Conservation (phyloP, 805 yeast species). For the Candida namnaoensis region DNA sequence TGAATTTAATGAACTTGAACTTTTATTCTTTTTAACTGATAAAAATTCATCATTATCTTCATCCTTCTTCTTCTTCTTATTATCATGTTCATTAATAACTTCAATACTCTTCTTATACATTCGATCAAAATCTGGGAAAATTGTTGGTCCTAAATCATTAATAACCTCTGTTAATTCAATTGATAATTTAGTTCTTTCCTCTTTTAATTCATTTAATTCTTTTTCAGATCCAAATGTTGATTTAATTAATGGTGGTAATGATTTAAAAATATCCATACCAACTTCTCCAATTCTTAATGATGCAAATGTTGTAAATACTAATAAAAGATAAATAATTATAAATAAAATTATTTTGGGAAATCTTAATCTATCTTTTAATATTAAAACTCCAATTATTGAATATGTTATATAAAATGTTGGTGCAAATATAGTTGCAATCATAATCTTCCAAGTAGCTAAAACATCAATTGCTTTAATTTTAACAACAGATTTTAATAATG, state of each 20-base stretch:
- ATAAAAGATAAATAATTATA: constrained; percentile 40
- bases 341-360: constrained; percentile 18
- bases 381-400: constrained; percentile 38
- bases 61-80: neutral
- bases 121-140: constrained; percentile 78
- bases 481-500: constrained; percentile 85
- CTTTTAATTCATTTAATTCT: constrained; percentile 43
- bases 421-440: constrained; percentile 76
- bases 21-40: no score
- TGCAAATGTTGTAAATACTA: constrained; percentile 75
- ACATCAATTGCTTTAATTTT: constrained; percentile 88
- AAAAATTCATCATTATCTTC: no score
- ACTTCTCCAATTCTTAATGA: constrained; percentile 86
- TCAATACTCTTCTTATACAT: constrained; percentile 6
- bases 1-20: neutral
- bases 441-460: constrained; percentile 91
- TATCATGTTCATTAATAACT: neutral
- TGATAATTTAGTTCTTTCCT: constrained; percentile 50
- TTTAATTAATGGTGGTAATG: constrained; percentile 61
- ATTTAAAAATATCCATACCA: constrained; percentile 79
- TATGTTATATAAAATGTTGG: constrained; percentile 78
- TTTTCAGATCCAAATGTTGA: constrained; percentile 30
- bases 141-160: constrained; percentile 75
- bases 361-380: constrained; percentile 20
- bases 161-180: constrained; percentile 71